A percentile compares a stretch with the other conserved stretches of the same genome.
Conservation (phyloP, 805 yeast species). For the Candida awuae region DNA sequence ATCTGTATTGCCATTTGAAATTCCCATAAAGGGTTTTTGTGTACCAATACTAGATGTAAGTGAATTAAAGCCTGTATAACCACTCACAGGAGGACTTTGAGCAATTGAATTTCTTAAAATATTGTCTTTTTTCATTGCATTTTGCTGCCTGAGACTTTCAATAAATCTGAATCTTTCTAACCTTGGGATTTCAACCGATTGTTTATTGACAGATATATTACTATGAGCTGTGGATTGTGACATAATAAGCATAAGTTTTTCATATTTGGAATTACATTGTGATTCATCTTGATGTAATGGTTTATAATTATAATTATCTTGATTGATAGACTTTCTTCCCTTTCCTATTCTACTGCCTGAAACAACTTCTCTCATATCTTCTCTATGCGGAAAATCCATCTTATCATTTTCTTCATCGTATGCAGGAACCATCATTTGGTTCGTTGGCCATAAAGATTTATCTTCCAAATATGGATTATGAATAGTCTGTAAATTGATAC, state of each 20-base stretch:
- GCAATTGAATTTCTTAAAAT: slow-evolving; percentile 1
- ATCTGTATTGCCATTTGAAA: not conserved
- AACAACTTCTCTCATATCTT: slow-evolving; percentile 27
- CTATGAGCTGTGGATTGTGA: slow-evolving; percentile 38
- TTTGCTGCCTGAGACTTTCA: slow-evolving; percentile 58
- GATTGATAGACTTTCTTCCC: slow-evolving; percentile 18
- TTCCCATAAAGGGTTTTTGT: not conserved
- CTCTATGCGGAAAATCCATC: slow-evolving; percentile 32
- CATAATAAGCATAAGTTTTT: slow-evolving; percentile 76
- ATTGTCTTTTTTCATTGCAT: slow-evolving; percentile 8
- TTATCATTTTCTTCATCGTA: slow-evolving; percentile 26
- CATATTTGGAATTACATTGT: slow-evolving; percentile 80
- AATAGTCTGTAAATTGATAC: slow-evolving; percentile 66
- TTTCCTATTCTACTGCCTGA: not conserved
- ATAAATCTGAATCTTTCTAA: slow-evolving; percentile 83
- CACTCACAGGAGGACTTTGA: slow-evolving; percentile 5
- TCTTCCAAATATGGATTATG: slow-evolving; percentile 54
- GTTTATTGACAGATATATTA: slow-evolving; percentile 27
- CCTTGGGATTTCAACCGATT: slow-evolving; percentile 24
- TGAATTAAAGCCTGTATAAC: slow-evolving; percentile 4
- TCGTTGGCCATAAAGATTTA: slow-evolving; percentile 37
- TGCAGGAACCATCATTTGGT: slow-evolving; percentile 36
- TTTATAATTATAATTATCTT: slow-evolving; percentile 24
- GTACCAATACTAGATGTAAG: not conserved
- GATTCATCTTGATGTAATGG: slow-evolving; percentile 58